Evolutionary conservation across 768 basidiomycete species (phyloP).

Genomic region (Mycena leptocephala): DNA sequence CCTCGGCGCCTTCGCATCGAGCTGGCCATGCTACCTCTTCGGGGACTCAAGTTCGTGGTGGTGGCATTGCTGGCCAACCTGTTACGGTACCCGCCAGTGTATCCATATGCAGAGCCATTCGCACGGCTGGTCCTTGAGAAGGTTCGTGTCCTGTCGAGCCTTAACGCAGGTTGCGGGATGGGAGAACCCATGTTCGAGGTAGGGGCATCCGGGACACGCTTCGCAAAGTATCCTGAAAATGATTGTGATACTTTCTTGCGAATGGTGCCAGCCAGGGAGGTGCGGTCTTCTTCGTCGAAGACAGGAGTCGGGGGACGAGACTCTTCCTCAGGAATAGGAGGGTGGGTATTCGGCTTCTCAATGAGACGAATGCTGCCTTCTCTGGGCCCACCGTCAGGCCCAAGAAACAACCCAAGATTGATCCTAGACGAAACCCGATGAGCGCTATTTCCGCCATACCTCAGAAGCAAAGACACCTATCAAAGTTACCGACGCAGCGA

Average conservation of each 20-base stretch:
- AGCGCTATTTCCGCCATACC: constrained; percentile 16
- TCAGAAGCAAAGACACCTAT: constrained; percentile 61
- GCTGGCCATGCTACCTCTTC: constrained; percentile 72
- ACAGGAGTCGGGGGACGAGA: constrained; percentile 62
- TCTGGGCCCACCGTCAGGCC: constrained; percentile 93
- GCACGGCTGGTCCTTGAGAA: constrained; percentile 73
- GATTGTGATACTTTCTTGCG: constrained; percentile 67
- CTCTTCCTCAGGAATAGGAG: constrained; percentile 81
- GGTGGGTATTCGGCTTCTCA: constrained; percentile 74
- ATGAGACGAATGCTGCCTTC: constrained; percentile 89
- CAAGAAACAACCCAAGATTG: constrained; percentile 90
- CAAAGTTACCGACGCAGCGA: constrained; percentile 86
- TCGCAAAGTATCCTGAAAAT: constrained; percentile 74
- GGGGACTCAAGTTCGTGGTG: constrained; percentile 55
- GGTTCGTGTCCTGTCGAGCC: constrained; percentile 61
- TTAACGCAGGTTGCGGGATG: constrained; percentile 59
- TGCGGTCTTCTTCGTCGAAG: constrained; percentile 60
- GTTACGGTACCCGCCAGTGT: constrained; percentile 71
- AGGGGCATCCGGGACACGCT: constrained; percentile 63
- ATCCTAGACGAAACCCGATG: constrained; percentile 64
- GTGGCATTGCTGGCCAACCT: constrained; percentile 67
- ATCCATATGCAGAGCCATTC: constrained; percentile 89
- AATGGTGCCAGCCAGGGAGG: constrained; percentile 58
- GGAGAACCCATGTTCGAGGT: constrained; percentile 46
- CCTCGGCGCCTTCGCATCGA: constrained; percentile 68